Conservation (phyloP, 495 filamentous ascomycete species). For the Pyrenopolyporus hunteri region DNA sequence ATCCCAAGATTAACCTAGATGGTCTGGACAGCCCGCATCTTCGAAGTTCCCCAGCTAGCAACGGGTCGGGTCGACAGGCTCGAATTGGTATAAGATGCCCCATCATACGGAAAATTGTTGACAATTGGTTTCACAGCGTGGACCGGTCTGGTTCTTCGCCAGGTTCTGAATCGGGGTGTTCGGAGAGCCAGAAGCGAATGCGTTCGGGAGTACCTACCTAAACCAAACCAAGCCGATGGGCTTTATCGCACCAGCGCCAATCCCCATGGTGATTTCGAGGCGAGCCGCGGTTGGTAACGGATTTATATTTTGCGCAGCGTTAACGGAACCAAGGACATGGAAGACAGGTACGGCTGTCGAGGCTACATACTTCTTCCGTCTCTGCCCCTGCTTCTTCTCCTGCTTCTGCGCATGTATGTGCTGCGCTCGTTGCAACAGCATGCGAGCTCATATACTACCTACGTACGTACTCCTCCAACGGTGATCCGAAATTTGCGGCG, state of each 20-base stretch:
- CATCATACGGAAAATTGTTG: constrained; percentile 15
- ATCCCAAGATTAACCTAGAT: neutral
- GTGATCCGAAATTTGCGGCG: constrained; percentile 25
- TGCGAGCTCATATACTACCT: constrained; percentile 25
- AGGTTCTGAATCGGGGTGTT: constrained; percentile 14
- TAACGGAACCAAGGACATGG: no score
- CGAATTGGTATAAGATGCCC: constrained; percentile 14
- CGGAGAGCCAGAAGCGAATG: constrained; percentile 18
- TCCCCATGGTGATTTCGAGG: neutral
- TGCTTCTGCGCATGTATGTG: constrained; percentile 10
- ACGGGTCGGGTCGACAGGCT: constrained; percentile 26
- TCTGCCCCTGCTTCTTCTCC: no score
- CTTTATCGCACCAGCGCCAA: constrained; percentile 4
- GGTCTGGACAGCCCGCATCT: neutral
- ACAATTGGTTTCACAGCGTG: constrained; percentile 33
- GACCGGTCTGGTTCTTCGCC: constrained; percentile 27
- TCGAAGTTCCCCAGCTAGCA: neutral
- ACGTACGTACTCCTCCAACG: constrained; percentile 26
- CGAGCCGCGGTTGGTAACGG: constrained; percentile 1
- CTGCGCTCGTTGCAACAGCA: constrained; percentile 20
- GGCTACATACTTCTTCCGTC: no score
- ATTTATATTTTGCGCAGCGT: no score
- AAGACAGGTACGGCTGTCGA: no score
- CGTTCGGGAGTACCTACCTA: constrained; percentile 37
- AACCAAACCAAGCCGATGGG: constrained; percentile 20